These are phyloP conservation scores for Paxillus rubicundulus DNA, from an alignment of 768 basidiomycete genomes.

Conservation along the genomic window DNA sequence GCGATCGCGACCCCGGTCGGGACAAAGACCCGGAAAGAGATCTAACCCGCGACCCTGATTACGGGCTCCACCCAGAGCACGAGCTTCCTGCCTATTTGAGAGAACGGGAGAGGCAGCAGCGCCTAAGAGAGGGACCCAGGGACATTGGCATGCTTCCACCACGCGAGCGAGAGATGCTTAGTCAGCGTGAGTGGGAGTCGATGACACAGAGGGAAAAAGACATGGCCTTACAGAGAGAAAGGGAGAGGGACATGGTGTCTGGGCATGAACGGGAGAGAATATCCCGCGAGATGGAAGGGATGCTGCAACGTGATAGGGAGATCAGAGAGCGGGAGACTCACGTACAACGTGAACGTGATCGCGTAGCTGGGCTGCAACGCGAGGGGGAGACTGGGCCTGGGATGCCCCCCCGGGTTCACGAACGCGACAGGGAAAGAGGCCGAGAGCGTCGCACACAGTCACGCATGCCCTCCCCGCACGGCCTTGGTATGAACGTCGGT, in stretches of 20 bases:
- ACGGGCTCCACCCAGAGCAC: slow-evolving; percentile 21
- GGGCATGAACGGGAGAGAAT: slow-evolving; percentile 23
- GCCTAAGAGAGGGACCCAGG: slow-evolving; percentile 16
- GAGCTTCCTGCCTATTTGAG: slow-evolving; percentile 21
- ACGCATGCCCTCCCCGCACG: slow-evolving; percentile 26
- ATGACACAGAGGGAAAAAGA: slow-evolving; percentile 16
- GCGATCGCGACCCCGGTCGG: slow-evolving; percentile 15
- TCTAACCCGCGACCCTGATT: slow-evolving; percentile 23
- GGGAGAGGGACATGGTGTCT: slow-evolving; percentile 20
- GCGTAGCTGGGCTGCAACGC: slow-evolving; percentile 19
- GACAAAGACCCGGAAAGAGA: slow-evolving; percentile 26
- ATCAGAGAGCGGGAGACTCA: slow-evolving; percentile 27
- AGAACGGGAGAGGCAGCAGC: slow-evolving; percentile 21
- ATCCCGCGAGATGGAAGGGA: slow-evolving; percentile 25
- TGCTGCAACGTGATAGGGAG: slow-evolving; percentile 26
- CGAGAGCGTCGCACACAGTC: slow-evolving; percentile 28
- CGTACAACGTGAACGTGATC: slow-evolving; percentile 27
- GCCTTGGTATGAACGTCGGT: slow-evolving; percentile 7
- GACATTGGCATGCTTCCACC: slow-evolving; percentile 19
- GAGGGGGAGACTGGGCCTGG: slow-evolving; percentile 25
- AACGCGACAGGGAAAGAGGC: slow-evolving; percentile 32
- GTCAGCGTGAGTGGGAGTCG: not conserved
- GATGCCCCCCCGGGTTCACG: slow-evolving; percentile 21
- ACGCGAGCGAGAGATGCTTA: slow-evolving; percentile 22
- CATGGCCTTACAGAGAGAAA: slow-evolving; percentile 23